Conservation (phyloP, 139 green algal species). For the Picochlorum sp. region DNA sequence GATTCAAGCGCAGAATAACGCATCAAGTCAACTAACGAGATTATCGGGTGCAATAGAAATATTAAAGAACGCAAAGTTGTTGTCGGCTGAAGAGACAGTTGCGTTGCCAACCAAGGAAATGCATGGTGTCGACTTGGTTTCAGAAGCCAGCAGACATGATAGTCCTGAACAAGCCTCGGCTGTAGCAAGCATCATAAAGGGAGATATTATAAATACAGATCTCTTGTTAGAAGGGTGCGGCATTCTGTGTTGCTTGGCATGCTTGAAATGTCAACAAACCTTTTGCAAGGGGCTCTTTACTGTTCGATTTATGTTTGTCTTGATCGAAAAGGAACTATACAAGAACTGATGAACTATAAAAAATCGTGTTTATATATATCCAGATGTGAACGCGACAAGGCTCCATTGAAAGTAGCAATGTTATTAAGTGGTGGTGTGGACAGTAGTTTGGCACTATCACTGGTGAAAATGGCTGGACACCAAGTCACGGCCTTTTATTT, state of each 20-base stretch:
- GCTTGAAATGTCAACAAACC: background rate
- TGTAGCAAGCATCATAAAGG: background rate
- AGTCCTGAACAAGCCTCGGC: no score
- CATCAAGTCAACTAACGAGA: no score
- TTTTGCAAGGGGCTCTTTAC: background rate
- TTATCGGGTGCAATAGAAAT: no score
- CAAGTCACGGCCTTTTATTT: slow-evolving; percentile 75
- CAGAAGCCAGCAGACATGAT: no score
- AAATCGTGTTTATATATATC: background rate
- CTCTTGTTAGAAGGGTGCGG: no score
- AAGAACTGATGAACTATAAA: no score
- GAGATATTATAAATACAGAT: no score
- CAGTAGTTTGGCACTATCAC: slow-evolving; percentile 79
- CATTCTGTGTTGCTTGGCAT: no score
- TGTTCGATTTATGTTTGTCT: background rate
- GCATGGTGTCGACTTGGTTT: no score
- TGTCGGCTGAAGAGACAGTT: background rate
- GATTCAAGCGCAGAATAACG: no score
- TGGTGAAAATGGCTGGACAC: slow-evolving; percentile 75
- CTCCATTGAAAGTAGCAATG: slow-evolving; percentile 56
- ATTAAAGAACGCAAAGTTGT: no score
- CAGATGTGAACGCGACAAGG: slow-evolving; percentile 6
- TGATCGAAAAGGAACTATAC: no score
- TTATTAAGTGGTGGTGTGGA: slow-evolving; percentile 93
- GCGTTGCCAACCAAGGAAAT: background rate